A percentile compares a stretch with the other conserved stretches of the same genome.
These are phyloP conservation scores for Aethionema arabicum DNA, from an alignment of 345 rosid species.

Conservation along the genomic window DNA sequence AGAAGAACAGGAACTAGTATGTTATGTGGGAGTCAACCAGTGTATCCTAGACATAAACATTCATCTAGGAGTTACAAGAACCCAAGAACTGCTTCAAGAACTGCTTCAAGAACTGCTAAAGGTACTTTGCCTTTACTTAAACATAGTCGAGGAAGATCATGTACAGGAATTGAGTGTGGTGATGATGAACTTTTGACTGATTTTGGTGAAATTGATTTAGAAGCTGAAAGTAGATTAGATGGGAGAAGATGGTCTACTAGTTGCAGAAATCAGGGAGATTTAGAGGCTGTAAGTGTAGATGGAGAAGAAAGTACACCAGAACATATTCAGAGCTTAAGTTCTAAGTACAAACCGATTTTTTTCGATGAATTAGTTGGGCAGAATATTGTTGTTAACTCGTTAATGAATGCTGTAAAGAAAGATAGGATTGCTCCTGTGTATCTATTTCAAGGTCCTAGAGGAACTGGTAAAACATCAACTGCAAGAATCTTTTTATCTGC, in stretches of 20 bases:
- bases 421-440: slow-evolving; percentile 78
- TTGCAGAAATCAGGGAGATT: slow-evolving; percentile 73
- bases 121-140: slow-evolving; percentile 78
- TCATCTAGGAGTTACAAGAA: slow-evolving; percentile 47
- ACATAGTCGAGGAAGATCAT: slow-evolving; percentile 63
- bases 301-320: slow-evolving; percentile 55
- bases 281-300: slow-evolving; percentile 52
- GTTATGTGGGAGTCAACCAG: slow-evolving; percentile 66
- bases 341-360: slow-evolving; percentile 79
- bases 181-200: slow-evolving; percentile 87
- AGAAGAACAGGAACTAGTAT: slow-evolving; percentile 79
- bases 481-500: slow-evolving; percentile 84
- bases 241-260: slow-evolving; percentile 88
- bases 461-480: slow-evolving; percentile 86
- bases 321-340: slow-evolving; percentile 68
- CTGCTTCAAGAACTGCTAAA: slow-evolving; percentile 36
- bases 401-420: slow-evolving; percentile 57
- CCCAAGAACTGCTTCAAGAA: slow-evolving; percentile 51
- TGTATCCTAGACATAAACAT: slow-evolving; percentile 49
- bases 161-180: slow-evolving; percentile 58
- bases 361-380: slow-evolving; percentile 86
- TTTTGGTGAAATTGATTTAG: slow-evolving; percentile 84
- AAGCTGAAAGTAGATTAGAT: slow-evolving; percentile 94
- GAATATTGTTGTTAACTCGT: slow-evolving; percentile 69
- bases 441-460: slow-evolving; percentile 97